Evolutionary conservation across 2,329 filamentous ascomycete species (phyloP).

Genomic region (Fusarium sp.): DNA sequence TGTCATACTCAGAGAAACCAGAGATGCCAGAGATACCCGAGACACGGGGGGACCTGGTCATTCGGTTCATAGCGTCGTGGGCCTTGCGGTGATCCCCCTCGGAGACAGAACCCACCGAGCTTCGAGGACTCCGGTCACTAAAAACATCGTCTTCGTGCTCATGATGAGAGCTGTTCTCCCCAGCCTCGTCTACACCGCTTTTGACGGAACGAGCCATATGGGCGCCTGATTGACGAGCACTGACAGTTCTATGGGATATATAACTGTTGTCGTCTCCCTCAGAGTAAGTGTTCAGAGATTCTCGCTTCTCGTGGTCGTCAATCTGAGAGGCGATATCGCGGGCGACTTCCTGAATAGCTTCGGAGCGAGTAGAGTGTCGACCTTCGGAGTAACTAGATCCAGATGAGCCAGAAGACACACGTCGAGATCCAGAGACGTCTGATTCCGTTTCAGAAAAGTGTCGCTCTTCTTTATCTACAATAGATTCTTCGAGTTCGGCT

Average conservation of each 20-base stretch:
- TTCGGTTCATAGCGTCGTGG: constrained; percentile 49
- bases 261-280: constrained; percentile 41
- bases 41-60: constrained; percentile 55
- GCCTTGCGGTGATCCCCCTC: constrained; percentile 51
- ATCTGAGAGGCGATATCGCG: constrained; percentile 62
- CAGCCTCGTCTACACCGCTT: constrained; percentile 45
- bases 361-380: constrained; percentile 58
- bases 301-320: constrained; percentile 49
- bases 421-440: constrained; percentile 33
- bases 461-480: constrained; percentile 17
- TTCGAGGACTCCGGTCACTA: constrained; percentile 67
- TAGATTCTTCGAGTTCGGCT: constrained; percentile 19
- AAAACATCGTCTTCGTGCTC: constrained; percentile 68
- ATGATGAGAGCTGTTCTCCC: constrained; percentile 62
- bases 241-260: constrained; percentile 41
- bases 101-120: constrained; percentile 65
- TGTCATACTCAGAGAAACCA: constrained; percentile 61
- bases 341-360: constrained; percentile 66
- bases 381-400: constrained; percentile 44
- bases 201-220: constrained; percentile 36
- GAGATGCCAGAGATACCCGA: constrained; percentile 67
- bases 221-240: constrained; percentile 41
- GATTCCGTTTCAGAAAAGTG: constrained; percentile 34
- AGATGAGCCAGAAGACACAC: constrained; percentile 42
- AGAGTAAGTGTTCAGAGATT: constrained; percentile 42